Base-by-base conservation (phyloP, 768 basidiomycete genomes). In the Termitomyces sp. region DNA sequence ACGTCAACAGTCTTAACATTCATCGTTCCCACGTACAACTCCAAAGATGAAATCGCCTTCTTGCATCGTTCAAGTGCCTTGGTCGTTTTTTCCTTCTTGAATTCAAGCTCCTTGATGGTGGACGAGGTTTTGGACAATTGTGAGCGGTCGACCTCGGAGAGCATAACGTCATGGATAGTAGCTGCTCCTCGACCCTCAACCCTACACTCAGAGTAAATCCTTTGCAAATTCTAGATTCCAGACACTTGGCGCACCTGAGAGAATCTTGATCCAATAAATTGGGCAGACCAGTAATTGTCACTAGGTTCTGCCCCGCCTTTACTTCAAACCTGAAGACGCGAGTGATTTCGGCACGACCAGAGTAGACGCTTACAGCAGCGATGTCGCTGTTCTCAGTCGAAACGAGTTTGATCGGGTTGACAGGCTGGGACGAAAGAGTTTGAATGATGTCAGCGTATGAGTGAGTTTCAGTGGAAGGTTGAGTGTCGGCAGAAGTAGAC, bases 151-250 rank as follows among this genome's bases (percentile, higher is more conserved):
- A 61, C 54, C 1, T 41, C 51, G 2, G 72, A 71, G 35, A 76
- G 57, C 15, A 71, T 69, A 1, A 79, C 76, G 56, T 78, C 77
- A 47, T 79, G 76, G 43, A 80, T 79, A 0, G 73, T 77, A 5
- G 75, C 77, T 41, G 66, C 60, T n/a, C 77, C 75, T 19, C 70
- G 62, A 10, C 77, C 78, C 66, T 79, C 75, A 3, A 78, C 77
- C 55, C 78, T 78, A 54, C 5, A 57, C 6, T 28, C 0, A 30
- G 10, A 56, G 12, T 51, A 50, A 33, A 19, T 3, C 3, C 9
- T 2, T 11, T 12, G 7, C n/a, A 5, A 6, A 4, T 31, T 11
- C 19, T 15, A 8, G 14, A 11, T 14, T 11, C 35, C n/a, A 23
- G 21, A 33, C 35, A 23, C 7, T 30, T 19, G 6, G 60, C 67